Conservation (phyloP, 257 asterid species). For the Vinca minor region DNA sequence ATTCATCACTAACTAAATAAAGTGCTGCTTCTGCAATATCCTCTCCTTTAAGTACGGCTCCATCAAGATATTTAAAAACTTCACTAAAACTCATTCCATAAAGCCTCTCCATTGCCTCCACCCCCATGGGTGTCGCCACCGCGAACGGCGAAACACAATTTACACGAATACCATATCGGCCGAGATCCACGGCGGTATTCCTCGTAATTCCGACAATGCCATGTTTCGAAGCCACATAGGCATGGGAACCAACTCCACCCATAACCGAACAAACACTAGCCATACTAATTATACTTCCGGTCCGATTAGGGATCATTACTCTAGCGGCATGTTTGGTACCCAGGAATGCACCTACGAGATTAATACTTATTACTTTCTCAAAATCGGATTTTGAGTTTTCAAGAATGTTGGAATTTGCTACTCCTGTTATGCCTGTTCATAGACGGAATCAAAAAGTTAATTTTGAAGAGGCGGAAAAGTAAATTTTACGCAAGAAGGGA, state of each 20-base stretch:
- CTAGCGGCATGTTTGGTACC: conserved; percentile 17
- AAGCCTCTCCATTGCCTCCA: background rate
- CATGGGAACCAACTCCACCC: conserved; percentile 24
- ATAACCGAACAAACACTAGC: conserved; percentile 2
- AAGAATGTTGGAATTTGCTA: background rate
- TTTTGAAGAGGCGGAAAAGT: too few relatives aligned
- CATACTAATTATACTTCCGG: conserved; percentile 10
- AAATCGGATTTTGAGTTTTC: conserved; percentile 7
- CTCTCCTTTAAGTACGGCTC: conserved; percentile 1
- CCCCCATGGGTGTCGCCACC: conserved; percentile 13
- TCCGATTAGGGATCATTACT: conserved; percentile 10
- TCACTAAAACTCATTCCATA: background rate
- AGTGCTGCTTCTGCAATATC: conserved; percentile 24
- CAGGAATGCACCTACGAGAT: conserved; percentile 4
- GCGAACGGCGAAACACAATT: conserved; percentile 30
- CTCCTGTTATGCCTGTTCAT: conserved; percentile 2
- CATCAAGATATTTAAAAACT: background rate
- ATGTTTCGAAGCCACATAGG: conserved; percentile 28
- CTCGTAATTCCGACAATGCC: conserved; percentile 28
- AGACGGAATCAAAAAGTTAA: too few relatives aligned
- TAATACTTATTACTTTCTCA: background rate
- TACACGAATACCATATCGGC: conserved; percentile 24
- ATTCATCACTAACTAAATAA: conserved; percentile 25
- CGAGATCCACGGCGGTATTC: conserved; percentile 28
- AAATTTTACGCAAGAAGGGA: too few relatives aligned